Conservation (phyloP, 2,329 filamentous ascomycete species). For the Chrysoporthe puriensis region DNA sequence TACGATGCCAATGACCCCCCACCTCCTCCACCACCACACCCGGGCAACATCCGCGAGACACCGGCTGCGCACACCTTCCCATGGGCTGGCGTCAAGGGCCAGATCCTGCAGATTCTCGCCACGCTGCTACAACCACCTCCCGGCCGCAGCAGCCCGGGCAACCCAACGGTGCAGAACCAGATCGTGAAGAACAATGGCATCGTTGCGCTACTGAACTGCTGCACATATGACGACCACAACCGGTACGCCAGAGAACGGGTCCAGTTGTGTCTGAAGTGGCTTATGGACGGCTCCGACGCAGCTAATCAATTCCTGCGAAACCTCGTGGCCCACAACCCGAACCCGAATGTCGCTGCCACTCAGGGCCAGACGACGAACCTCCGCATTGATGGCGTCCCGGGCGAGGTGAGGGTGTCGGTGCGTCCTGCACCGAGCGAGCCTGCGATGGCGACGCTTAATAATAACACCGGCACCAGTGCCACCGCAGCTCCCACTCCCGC, state of each 20-base stretch:
- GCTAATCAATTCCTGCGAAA: conserved; percentile 73
- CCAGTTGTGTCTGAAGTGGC: conserved; percentile 84
- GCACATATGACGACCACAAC: conserved; percentile 89
- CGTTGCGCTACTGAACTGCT: conserved; percentile 85
- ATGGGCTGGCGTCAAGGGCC: conserved; percentile 81
- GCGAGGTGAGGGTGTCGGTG: conserved; percentile 60
- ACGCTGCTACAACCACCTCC: conserved; percentile 84
- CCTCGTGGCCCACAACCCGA: conserved; percentile 53
- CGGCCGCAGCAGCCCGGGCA: conserved; percentile 62
- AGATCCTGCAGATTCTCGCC: conserved; percentile 88
- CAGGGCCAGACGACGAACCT: conserved; percentile 45
- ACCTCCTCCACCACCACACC: conserved; percentile 49
- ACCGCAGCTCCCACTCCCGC: conserved; percentile 8
- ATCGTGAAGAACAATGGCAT: conserved; percentile 85
- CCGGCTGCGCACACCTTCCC: conserved; percentile 62
- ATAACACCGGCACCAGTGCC: conserved; percentile 18
- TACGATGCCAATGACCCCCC: conserved; percentile 42
- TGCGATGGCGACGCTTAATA: conserved; percentile 23
- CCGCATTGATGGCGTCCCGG: conserved; percentile 58
- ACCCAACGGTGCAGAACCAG: conserved; percentile 81
- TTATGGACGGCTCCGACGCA: conserved; percentile 74
- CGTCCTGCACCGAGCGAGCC: conserved; percentile 36
- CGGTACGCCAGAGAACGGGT: conserved; percentile 92
- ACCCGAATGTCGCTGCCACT: conserved; percentile 39
- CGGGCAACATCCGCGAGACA: conserved; percentile 56